These are phyloP conservation scores for Lichenothelia convexa DNA, from an alignment of 495 filamentous ascomycete species.

Conservation along the genomic window DNA sequence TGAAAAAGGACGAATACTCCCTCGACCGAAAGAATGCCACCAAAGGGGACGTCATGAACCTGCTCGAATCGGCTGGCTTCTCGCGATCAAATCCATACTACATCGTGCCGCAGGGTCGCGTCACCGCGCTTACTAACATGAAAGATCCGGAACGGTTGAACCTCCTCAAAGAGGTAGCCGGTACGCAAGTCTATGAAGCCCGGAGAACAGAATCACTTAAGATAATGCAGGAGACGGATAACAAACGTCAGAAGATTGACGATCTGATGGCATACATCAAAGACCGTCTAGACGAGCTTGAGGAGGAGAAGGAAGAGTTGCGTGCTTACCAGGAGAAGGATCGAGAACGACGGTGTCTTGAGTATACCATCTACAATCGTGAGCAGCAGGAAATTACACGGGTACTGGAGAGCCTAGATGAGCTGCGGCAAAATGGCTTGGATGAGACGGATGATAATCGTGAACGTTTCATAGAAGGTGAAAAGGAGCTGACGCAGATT, in stretches of 20 bases:
- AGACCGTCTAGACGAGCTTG: constrained; percentile 70
- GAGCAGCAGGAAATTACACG: constrained; percentile 64
- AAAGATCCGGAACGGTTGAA: constrained; percentile 79
- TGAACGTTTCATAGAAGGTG: constrained; percentile 55
- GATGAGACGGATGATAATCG: constrained; percentile 70
- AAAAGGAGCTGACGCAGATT: constrained; percentile 60
- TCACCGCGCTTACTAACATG: constrained; percentile 95
- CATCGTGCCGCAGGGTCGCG: constrained; percentile 92
- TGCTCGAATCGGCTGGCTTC: constrained; percentile 91
- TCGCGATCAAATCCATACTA: constrained; percentile 97
- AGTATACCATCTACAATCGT: constrained; percentile 83
- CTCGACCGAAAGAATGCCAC: constrained; percentile 91
- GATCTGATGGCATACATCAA: constrained; percentile 81
- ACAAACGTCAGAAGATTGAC: constrained; percentile 85
- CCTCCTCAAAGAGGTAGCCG: constrained; percentile 89
- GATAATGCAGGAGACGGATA: constrained; percentile 94
- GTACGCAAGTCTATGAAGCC: constrained; percentile 91
- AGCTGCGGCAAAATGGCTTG: constrained; percentile 56
- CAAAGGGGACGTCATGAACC: constrained; percentile 84
- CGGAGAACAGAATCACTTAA: constrained; percentile 75
- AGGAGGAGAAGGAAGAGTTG: constrained; percentile 93
- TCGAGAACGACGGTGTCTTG: constrained; percentile 73
- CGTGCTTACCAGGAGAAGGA: constrained; percentile 88
- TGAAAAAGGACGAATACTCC: constrained; percentile 98
- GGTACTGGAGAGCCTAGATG: constrained; percentile 68